Percentiles rank a stretch among this genome's conserved stretches.
Evolutionary conservation across 73 alveolate species (phyloP).

Genomic region (Paramecium biaurelia): DNA sequence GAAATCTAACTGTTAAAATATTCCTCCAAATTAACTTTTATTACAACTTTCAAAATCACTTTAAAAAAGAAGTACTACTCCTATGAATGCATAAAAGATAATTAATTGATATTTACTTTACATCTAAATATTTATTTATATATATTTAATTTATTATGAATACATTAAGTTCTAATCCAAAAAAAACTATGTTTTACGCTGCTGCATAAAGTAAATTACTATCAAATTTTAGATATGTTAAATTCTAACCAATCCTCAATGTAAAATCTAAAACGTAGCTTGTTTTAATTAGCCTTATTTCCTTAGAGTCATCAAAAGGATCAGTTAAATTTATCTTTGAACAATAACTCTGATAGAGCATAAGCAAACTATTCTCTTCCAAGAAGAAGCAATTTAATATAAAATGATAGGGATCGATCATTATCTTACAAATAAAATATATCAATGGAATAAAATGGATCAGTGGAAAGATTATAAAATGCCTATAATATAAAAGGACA

Average conservation of each 20-base stretch:
- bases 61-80: background rate
- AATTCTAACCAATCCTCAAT: background rate
- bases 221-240: background rate
- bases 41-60: background rate
- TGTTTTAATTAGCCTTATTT: background rate
- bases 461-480: background rate
- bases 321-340: background rate
- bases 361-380: background rate
- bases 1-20: background rate
- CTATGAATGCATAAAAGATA: background rate
- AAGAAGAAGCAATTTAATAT: background rate
- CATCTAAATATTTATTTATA: background rate
- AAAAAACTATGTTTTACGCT: slow-evolving; percentile 24
- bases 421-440: background rate
- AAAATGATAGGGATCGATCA: background rate
- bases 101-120: background rate
- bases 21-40: background rate
- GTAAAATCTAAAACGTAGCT: background rate
- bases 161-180: background rate
- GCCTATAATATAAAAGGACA: background rate
- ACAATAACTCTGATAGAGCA: slow-evolving; percentile 8
- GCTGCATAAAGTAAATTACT: background rate
- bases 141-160: background rate
- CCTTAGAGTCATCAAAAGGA: background rate
- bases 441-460: background rate